A percentile compares a stretch with the other conserved stretches of the same genome.
phyloP scores from a whole-genome alignment of 2,329 filamentous ascomycete genomes.

The Nothopassalora personata region DNA sequence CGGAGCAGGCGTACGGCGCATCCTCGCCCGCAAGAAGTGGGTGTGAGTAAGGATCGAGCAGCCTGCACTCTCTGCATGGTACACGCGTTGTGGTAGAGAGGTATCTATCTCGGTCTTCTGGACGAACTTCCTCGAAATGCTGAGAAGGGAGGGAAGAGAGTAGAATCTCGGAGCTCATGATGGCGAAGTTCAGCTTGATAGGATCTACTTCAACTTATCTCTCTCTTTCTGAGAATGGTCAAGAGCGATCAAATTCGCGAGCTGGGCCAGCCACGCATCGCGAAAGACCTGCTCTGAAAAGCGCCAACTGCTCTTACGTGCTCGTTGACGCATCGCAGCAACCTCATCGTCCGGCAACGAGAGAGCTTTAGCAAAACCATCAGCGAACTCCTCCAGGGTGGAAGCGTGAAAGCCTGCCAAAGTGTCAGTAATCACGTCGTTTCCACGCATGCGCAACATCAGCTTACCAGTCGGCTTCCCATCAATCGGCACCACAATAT shows the following conservation, averaged over 20 bases:
- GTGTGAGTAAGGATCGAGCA: too few species aligned
- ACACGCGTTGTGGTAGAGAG: too few species aligned
- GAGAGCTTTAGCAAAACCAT: slow-evolving; percentile 72
- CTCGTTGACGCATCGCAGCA: slow-evolving; percentile 67
- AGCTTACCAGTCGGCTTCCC: slow-evolving; percentile 67
- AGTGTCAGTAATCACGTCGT: slow-evolving; percentile 9
- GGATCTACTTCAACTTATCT: slow-evolving; percentile 2
- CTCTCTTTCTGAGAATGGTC: slow-evolving; percentile 1
- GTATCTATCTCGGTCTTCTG: too few species aligned
- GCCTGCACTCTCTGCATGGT: too few species aligned
- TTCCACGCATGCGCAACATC: neutral
- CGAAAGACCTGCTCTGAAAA: slow-evolving; percentile 88
- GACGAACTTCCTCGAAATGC: too few species aligned
- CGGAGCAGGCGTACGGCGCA: too few species aligned
- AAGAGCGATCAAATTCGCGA: slow-evolving; percentile 62
- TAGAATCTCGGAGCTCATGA: neutral
- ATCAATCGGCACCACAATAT: slow-evolving; percentile 81
- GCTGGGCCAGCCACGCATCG: slow-evolving; percentile 68
- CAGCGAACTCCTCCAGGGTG: slow-evolving; percentile 71
- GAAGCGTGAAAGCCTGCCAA: slow-evolving; percentile 73
- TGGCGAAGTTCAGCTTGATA: neutral
- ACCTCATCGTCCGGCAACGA: slow-evolving; percentile 59
- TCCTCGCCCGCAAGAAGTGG: too few species aligned
- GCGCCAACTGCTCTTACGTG: slow-evolving; percentile 69
- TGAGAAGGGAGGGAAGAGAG: neutral